Conservation (phyloP, 106 monocot genomes). For the Phalaenopsis equestris region DNA sequence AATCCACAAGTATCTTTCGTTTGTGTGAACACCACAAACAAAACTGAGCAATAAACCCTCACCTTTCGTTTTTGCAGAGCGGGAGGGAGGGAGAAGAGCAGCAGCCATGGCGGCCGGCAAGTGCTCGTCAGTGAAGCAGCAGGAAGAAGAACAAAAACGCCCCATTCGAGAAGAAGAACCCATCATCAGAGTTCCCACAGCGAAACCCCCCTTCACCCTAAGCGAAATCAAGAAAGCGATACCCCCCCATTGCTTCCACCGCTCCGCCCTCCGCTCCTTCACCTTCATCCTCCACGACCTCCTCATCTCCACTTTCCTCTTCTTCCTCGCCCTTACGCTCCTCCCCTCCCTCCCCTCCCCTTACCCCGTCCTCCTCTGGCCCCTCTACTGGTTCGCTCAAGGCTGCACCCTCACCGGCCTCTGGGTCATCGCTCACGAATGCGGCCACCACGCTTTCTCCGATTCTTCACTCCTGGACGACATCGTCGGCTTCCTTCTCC, state of each 20-base stretch:
- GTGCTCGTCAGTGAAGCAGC: conserved; percentile 8
- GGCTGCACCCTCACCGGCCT: conserved; percentile 65
- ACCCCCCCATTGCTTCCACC: conserved; percentile 78
- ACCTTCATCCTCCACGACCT: conserved; percentile 46
- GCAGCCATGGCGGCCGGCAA: conserved; percentile 17
- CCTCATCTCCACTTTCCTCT: conserved; percentile 18
- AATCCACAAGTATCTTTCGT: no score
- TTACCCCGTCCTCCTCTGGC: conserved; percentile 48
- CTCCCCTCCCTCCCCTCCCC: conserved; percentile 48
- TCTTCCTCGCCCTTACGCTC: conserved; percentile 40
- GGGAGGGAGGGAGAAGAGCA: background rate
- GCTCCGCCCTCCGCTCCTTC: conserved; percentile 36
- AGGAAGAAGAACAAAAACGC: background rate
- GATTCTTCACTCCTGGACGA: conserved; percentile 59
- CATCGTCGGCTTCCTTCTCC: conserved; percentile 60
- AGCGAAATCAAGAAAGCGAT: conserved; percentile 55
- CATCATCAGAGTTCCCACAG: conserved; percentile 10
- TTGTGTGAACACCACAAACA: no score
- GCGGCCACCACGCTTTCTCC: conserved; percentile 89
- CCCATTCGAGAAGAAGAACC: background rate
- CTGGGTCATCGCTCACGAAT: conserved; percentile 95
- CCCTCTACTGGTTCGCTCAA: conserved; percentile 64
- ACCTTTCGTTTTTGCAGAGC: background rate
- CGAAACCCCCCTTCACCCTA: conserved; percentile 55
- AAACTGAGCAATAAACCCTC: no score